Evolutionary conservation across 495 filamentous ascomycete species (phyloP), one percentile per base, ranked within the genome.

Genomic region (Articulospora tetracladia): DNA sequence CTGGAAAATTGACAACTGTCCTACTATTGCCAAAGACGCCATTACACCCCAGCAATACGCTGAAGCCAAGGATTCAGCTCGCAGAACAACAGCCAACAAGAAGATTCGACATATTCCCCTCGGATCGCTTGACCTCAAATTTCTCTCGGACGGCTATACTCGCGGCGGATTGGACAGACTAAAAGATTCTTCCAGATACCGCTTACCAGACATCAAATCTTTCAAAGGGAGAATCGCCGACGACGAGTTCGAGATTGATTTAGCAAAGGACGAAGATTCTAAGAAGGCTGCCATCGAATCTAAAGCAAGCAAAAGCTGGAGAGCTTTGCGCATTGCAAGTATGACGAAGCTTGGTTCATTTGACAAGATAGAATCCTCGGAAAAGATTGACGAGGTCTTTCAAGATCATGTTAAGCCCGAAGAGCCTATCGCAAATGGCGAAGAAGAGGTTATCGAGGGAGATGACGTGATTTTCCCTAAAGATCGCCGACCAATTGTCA

Each of bases 1-100:
- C 50, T 99, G 94, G 94, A 99, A 99, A 73, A 84, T 91, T 10
- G 94, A 98, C 72, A 87, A 83, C 53, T 98, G 94, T 71, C 92
- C 90, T 27, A 79, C 85, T 22, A 97, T 99, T 68, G 86, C 93
- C 61, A 80, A 83, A 41, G 81, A 88, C 17, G 77, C 90, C 6
- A 72, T 97, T 30, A 79, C 85, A 2, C 77, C 86, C 22, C 71
- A 76, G 23, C 82, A 88, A 27, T 90, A 90, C 68, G 68, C 82
- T 53, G 79, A 83, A 47, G 86, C 90, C 23, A 88, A 87, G 65
- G 73, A 77, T 25, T 73, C 82, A 52, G 87, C 86, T 4, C 76
- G 74, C 57, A 87, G 84, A 68, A 74, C 81, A 4, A 88, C 87
- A 60, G 78, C 82, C 28, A 85, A 80, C 63, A 90, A 86, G 60